Evolutionary conservation across 164 flowering plant species (phyloP).

Genomic region (Stephania cephalantha): DNA sequence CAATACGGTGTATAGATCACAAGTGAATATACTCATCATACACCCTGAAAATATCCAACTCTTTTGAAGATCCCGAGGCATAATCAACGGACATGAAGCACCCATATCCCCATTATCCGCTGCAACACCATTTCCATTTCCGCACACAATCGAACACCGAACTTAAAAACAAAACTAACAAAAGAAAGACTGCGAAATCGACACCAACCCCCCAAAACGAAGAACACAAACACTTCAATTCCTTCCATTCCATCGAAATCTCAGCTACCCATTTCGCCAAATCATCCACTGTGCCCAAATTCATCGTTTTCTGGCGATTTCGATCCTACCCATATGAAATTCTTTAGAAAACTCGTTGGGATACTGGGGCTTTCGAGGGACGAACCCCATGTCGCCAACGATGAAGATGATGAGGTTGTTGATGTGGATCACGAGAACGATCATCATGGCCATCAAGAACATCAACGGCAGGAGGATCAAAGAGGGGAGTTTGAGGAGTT

Average conservation of each 20-base stretch:
- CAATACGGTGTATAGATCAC: no score
- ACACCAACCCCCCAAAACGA: no score
- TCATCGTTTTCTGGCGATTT: background rate
- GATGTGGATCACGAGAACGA: background rate
- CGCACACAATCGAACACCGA: no score
- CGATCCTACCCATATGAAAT: constrained; percentile 33
- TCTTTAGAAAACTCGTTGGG: constrained; percentile 49
- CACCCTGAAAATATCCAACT: no score
- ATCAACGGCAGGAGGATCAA: constrained; percentile 8
- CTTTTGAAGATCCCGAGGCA: no score
- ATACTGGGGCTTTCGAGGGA: constrained; percentile 48
- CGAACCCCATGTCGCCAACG: constrained; percentile 29
- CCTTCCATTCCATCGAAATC: background rate
- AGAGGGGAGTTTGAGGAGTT: constrained; percentile 14
- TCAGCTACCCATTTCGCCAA: background rate
- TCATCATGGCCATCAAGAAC: background rate
- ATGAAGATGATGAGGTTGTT: constrained; percentile 17
- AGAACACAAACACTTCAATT: background rate
- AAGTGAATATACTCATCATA: no score
- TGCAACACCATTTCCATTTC: no score
- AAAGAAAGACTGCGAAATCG: no score
- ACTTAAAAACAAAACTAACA: no score
- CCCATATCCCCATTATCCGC: no score
- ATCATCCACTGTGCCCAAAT: background rate
- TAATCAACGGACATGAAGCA: no score